phyloP scores from a whole-genome alignment of 2,329 filamentous ascomycete genomes.

The Penicillium expansum region DNA sequence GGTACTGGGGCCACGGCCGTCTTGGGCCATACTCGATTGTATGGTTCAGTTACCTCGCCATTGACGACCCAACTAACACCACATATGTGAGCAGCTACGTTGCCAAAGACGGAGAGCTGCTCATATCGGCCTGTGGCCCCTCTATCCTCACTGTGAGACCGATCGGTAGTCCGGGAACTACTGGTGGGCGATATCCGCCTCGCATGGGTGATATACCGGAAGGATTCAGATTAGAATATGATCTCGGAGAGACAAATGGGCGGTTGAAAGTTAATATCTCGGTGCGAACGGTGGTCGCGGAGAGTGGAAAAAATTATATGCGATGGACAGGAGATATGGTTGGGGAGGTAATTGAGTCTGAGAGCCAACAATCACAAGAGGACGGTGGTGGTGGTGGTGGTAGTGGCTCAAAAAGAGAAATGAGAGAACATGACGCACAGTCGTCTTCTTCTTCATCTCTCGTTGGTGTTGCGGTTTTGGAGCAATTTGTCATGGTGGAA shows the following conservation, averaged over 20 bases:
- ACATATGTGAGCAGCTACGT: conserved; percentile 33
- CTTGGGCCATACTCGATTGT: conserved; percentile 46
- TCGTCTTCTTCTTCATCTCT: not conserved
- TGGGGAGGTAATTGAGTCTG: conserved; percentile 8
- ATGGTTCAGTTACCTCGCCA: conserved; percentile 41
- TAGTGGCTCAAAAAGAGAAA: not conserved
- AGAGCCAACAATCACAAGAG: not conserved
- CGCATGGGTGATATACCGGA: conserved; percentile 15
- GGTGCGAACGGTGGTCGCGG: conserved; percentile 8
- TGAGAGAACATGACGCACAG: too few species aligned
- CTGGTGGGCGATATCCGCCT: conserved; percentile 20
- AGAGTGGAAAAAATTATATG: conserved; percentile 19
- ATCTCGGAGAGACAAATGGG: conserved; percentile 9
- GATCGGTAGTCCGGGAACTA: conserved; percentile 2
- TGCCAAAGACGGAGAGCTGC: conserved; percentile 27
- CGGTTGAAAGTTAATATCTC: conserved; percentile 16
- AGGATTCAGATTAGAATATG: conserved; percentile 16
- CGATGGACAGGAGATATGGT: conserved; percentile 24
- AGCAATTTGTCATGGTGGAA: conserved; percentile 22
- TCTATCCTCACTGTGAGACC: conserved; percentile 15
- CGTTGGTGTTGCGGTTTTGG: conserved; percentile 25
- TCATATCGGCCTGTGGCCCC: conserved; percentile 27
- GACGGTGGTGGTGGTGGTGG: not conserved
- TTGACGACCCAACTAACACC: conserved; percentile 22
- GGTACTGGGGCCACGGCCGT: conserved; percentile 49